phyloP scores from a whole-genome alignment of 2,329 filamentous ascomycete genomes.

The Ceratocystis variospora region DNA sequence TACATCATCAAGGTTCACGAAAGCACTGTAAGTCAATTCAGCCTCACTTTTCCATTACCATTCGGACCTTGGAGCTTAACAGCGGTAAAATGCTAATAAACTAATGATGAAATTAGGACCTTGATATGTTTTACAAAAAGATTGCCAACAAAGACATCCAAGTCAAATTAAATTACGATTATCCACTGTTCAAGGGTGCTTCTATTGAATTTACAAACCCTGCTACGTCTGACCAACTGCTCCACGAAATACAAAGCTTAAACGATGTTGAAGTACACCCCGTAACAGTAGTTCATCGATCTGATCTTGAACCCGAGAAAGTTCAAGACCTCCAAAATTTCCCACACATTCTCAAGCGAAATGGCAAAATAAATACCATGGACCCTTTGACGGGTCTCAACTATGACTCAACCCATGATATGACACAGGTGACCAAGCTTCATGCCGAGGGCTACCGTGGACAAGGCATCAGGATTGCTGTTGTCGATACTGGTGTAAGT shows the following conservation, averaged over 20 bases:
- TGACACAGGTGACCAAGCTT: conserved; percentile 44
- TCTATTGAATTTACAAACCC: conserved; percentile 39
- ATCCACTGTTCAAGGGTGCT: conserved; percentile 39
- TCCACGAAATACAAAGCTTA: conserved; percentile 30
- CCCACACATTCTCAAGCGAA: neutral
- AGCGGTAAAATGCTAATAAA: neutral
- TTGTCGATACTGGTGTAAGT: conserved; percentile 42
- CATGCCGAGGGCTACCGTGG: conserved; percentile 35
- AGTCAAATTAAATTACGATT: conserved; percentile 36
- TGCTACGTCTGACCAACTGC: conserved; percentile 32
- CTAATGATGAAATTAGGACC: conserved; percentile 27
- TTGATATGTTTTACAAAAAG: conserved; percentile 29
- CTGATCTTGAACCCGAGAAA: conserved; percentile 29
- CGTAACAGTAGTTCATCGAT: conserved; percentile 32
- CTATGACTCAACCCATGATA: conserved; percentile 36
- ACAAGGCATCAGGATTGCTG: conserved; percentile 38
- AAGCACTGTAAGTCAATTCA: conserved; percentile 29
- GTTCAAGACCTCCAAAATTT: neutral
- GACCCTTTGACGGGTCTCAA: conserved; percentile 13
- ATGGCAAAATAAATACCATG: neutral
- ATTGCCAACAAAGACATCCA: conserved; percentile 29
- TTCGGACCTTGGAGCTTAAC: neutral
- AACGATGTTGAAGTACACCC: conserved; percentile 38
- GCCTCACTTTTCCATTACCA: neutral
- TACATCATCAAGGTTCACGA: conserved; percentile 43